These are phyloP conservation scores for Barbatosphaeria neglecta DNA, from an alignment of 495 filamentous ascomycete genomes.

Conservation along the genomic window DNA sequence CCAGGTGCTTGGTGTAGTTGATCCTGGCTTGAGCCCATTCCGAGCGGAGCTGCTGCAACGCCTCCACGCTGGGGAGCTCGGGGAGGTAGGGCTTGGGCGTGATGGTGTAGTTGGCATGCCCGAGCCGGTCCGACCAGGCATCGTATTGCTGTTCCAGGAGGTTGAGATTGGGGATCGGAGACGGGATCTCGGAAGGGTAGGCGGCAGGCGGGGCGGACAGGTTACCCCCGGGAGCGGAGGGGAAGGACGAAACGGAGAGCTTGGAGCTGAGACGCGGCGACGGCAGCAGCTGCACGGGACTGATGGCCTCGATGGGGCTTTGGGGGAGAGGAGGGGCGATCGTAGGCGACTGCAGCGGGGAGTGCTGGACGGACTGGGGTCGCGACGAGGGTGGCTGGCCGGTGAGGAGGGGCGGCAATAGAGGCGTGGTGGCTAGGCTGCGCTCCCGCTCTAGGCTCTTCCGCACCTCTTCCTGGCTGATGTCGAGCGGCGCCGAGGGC, in stretches of 20 bases:
- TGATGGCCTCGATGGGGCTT: constrained; percentile 14
- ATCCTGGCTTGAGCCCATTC: constrained; percentile 72
- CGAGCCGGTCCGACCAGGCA: constrained; percentile 70
- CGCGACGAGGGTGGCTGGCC: constrained; percentile 20
- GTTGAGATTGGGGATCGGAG: constrained; percentile 39
- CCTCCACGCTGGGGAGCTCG: constrained; percentile 39
- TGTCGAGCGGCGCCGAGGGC: constrained; percentile 39
- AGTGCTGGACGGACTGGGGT: constrained; percentile 41
- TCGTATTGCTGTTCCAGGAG: constrained; percentile 58
- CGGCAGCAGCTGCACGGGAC: constrained; percentile 42
- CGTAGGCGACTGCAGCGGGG: constrained; percentile 77
- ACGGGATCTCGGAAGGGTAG: constrained; percentile 21
- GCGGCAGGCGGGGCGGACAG: constrained; percentile 19
- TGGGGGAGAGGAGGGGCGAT: constrained; percentile 18
- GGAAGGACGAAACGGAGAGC: constrained; percentile 68
- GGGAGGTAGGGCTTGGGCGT: constrained; percentile 70
- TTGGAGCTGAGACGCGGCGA: constrained; percentile 60
- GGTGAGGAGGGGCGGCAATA: constrained; percentile 69
- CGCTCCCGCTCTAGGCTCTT: constrained; percentile 44
- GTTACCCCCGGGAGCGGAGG: constrained; percentile 19
- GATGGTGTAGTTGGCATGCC: constrained; percentile 89
- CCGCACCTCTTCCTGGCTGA: constrained; percentile 42
- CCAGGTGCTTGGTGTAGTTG: constrained; percentile 75
- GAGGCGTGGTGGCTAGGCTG: constrained; percentile 60
- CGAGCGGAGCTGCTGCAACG: constrained; percentile 54